phyloP scores from a whole-genome alignment of 2,329 filamentous ascomycete genomes.

The Hymenoscyphus fraxineus region DNA sequence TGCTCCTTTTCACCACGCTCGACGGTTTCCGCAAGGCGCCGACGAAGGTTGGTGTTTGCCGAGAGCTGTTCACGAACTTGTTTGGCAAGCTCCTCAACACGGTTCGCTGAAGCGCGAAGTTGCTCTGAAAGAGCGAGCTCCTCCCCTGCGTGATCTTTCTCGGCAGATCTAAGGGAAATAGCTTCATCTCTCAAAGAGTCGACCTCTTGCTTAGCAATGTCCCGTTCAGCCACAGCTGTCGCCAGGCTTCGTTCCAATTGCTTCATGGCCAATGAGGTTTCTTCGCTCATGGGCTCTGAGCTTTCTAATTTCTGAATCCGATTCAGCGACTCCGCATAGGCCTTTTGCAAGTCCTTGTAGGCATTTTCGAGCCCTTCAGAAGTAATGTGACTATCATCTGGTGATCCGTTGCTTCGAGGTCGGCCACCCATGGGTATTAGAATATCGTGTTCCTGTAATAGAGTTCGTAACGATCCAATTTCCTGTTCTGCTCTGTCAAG shows the following conservation, averaged over 20 bases:
- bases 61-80: conserved; percentile 78
- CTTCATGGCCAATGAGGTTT: conserved; percentile 58
- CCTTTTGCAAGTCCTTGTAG: conserved; percentile 71
- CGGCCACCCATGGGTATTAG: conserved; percentile 57
- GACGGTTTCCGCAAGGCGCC: conserved; percentile 75
- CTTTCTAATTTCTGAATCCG: conserved; percentile 63
- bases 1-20: conserved; percentile 81
- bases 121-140: conserved; percentile 66
- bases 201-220: conserved; percentile 65
- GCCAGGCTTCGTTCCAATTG: conserved; percentile 66
- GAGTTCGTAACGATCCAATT: conserved; percentile 72
- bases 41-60: conserved; percentile 71
- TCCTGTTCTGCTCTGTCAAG: conserved; percentile 93
- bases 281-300: conserved; percentile 49
- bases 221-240: conserved; percentile 66
- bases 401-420: conserved; percentile 40
- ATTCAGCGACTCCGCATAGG: conserved; percentile 62
- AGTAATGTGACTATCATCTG: conserved; percentile 48
- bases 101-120: conserved; percentile 67
- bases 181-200: conserved; percentile 59
- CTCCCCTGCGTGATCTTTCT: conserved; percentile 53
- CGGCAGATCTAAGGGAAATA: conserved; percentile 52
- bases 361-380: conserved; percentile 70
- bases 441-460: conserved; percentile 82
- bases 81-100: conserved; percentile 73